Evolutionary conservation across 2,329 filamentous ascomycete species (phyloP).

Genomic region (Apiospora koreana): DNA sequence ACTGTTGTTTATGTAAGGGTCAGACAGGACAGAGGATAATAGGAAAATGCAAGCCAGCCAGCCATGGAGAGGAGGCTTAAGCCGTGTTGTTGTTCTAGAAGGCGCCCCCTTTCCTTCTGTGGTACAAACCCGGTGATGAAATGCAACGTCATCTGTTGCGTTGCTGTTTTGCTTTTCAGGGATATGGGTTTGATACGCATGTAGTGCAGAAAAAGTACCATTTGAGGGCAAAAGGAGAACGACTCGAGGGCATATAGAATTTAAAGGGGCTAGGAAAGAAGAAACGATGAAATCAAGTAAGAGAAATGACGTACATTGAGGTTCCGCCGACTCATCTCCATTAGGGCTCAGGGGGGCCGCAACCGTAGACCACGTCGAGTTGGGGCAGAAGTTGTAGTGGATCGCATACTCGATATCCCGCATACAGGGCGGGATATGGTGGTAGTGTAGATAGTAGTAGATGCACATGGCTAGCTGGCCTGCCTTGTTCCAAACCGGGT

Average conservation of each 20-base stretch:
- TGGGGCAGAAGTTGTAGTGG: constrained; percentile 46
- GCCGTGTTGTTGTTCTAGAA: not conserved
- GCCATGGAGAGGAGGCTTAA: not conserved
- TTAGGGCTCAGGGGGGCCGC: constrained; percentile 20
- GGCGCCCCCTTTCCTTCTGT: not conserved
- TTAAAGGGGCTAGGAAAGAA: not conserved
- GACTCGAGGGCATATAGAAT: not conserved
- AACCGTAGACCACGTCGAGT: constrained; percentile 30
- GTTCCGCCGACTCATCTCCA: not conserved
- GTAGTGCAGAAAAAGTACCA: not conserved
- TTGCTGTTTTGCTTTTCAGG: not conserved
- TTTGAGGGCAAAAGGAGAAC: not conserved
- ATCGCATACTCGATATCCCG: constrained; percentile 41
- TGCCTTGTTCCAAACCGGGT: not conserved
- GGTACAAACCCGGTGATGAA: not conserved
- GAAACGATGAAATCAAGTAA: not conserved
- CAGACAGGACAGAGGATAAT: not conserved
- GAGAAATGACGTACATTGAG: not conserved
- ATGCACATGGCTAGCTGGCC: constrained; percentile 44
- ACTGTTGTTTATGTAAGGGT: not conserved
- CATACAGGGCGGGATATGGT: constrained; percentile 47
- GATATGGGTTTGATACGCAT: not conserved
- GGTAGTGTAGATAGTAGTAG: constrained; percentile 52
- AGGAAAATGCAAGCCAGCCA: not conserved
- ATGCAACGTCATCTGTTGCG: not conserved